Base-by-base conservation (phyloP, 108 stramenopile genomes). In the Skeletonema potamos region DNA sequence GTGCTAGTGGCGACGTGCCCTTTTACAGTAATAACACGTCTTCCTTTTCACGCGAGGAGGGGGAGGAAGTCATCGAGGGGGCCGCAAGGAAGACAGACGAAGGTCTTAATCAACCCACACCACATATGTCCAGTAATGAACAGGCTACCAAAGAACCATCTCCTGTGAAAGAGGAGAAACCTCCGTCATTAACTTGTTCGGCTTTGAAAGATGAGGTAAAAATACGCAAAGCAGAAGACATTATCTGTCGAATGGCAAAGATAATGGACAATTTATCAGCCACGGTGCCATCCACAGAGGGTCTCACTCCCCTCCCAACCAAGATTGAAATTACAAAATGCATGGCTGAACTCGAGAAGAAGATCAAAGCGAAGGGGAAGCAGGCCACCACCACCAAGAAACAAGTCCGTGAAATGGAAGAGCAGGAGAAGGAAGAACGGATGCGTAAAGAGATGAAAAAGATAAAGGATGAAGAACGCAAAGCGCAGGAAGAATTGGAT, bases 321-420 rank as follows among this genome's bases (percentile, higher is more conserved):
- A 81, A 81, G 59, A 77, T 66, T 27, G 70, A 81, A 64, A 81
- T 81, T 29, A 72, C 70, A 15, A 71, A 65, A 22, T 71, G 70
- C 68, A 81, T 81, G 76, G 30, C 74, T 7, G 70, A 46, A 32
- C 62, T 81, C 36, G 80, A 81, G 39, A 33, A 24, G n/a, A 76
- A 77, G 37, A 81, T 81, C 54, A 81, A 81, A 51, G n/a, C 54
- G 13, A 77, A 81, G 34, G 71, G 54, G 22, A 66, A 77, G 66
- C 64, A 73, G 17, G 76, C 76, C 20, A 13, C 32, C 8, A 13
- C 22, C 20, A 27, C 62, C 33, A 66, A 73, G 17, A 76, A 85
- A 55, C 70, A 89, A 61, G 54, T 71, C 0, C 70, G 78, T 51
- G 73, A 68, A 10, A 54, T 79, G 20, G 58, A 82, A 30, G 58